Percentiles rank a stretch among this genome's conserved stretches.
Conservation (phyloP, 1,284 basidiomycete species). For the Fereydounia khargensis region DNA sequence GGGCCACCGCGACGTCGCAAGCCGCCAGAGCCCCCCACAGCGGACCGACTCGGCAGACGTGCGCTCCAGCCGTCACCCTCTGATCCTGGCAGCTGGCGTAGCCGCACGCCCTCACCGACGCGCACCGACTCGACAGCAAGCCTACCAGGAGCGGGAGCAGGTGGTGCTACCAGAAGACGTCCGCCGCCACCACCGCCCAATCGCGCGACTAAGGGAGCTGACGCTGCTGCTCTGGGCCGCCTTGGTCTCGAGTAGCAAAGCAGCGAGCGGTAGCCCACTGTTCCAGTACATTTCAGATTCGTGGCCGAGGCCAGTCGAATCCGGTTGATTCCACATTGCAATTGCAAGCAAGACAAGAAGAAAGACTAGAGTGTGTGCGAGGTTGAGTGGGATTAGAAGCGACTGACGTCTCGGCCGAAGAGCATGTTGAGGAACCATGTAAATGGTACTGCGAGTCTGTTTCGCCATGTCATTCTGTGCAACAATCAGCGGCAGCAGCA, state of each 20-base stretch:
- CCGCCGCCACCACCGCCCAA: background rate
- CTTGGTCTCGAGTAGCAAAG: too few relatives aligned
- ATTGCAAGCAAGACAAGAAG: background rate
- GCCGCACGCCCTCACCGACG: background rate
- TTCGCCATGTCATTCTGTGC: constrained; percentile 67
- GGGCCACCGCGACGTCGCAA: background rate
- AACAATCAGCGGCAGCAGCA: too few relatives aligned
- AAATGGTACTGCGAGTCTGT: constrained; percentile 61
- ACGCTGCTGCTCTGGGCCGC: too few relatives aligned
- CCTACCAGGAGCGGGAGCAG: too few relatives aligned
- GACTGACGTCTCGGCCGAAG: constrained; percentile 75
- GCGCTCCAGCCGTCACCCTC: background rate
- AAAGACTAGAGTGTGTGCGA: too few relatives aligned
- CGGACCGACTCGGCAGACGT: background rate
- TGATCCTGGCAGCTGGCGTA: background rate
- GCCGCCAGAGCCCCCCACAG: background rate
- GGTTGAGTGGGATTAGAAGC: constrained; percentile 62
- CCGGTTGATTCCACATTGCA: background rate
- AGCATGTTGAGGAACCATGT: constrained; percentile 62
- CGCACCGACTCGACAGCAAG: background rate
- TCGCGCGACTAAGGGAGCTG: background rate
- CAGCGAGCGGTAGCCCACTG: too few relatives aligned
- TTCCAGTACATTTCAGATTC: too few relatives aligned
- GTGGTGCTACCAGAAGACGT: background rate
- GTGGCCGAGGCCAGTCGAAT: too few relatives aligned